Evolutionary conservation across 2,329 filamentous ascomycete species (phyloP), one percentile per base, ranked within the genome.

Genomic region (Aspergillus pseudoviridinutans): DNA sequence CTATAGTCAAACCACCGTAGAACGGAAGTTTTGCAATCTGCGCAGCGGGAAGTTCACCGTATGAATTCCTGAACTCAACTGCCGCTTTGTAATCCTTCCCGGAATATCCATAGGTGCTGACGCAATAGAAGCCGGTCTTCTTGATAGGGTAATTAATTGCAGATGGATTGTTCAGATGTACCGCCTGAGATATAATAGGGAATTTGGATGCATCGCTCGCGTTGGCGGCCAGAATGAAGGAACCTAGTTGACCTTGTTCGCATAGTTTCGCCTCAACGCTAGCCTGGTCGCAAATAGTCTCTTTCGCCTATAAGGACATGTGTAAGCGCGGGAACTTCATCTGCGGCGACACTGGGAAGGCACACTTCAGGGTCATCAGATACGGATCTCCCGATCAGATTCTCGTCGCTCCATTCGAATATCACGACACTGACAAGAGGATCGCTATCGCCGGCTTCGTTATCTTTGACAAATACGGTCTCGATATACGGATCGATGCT

Each of bases 21-120:
- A 99, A 99, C 2, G 94, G 93, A 58, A 99, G 81, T 75, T 99
- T 99, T 22, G 95, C 89, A 64, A 99, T 97, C 74, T 99, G 93
- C 1, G 92, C 92, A 7, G 92, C 94, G 4, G 92, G 90, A 56
- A 99, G 87, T 79, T 99, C 93, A 71, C 94, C 94, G 71, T 95
- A 99, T 2, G 94, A 90, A 75, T 99, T 97, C 61, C 92, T 87
- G 75, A 97, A 99, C 68, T 94, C 92, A 47, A 94, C 88, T 14
- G 94, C 84, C 7, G 89, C 92, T 50, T 82, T 84, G 71, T 95
- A 99, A 49, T 90, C 82, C 57, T 82, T 74, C 7, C 83, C 80
- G 0, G 82, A 85, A 71, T 86, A 93, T 24, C 83, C 83, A 62
- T 86, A 87, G 1, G 91, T 94, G 53, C 90, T 86, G 58, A 99